Evolutionary conservation across 2,329 filamentous ascomycete genomes (phyloP), one percentile per base, ranked within the genome.

Genomic region (Tolypocladium paradoxum): DNA sequence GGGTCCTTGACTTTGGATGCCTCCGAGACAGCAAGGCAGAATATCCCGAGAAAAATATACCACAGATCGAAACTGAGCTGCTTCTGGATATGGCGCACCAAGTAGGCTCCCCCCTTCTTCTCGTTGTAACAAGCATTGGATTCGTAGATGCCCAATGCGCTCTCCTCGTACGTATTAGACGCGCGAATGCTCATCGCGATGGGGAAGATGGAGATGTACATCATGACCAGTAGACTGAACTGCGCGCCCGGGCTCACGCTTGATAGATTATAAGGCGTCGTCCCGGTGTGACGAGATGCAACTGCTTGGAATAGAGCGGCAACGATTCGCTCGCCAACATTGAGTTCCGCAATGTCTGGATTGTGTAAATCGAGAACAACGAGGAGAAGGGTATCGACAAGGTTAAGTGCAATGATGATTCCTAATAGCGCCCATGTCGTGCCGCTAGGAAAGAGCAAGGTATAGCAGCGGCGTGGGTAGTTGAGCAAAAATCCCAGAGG

Each of bases 191-290:
- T 79, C 51, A 84, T 81, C 16, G 79, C 79, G 34, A 83, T 77
- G 0, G 82, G 81, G 54, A 81, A 82, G 4, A 79, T 75, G 6
- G 76, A 76, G 48, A 84, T 82, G 64, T 83, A 84, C 81, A 85
- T 84, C 81, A 84, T 84, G 46, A 81, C 73, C 0, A 84, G 69
- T 54, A 82, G 77, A 35, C 80, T 74, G 36, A 83, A 73, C 54
- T 82, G 81, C 0, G 82, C 73, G 2, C 72, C 75, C 6, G 81
- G 77, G 37, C 75, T 78, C 2, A 82, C 69, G 1, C 62, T 63
- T 4, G 76, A 64, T 14, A 82, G 70, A 20, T 69, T 63, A 34
- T 82, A 81, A 60, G 67, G 78, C 67, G 70, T 73, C 65, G 60
- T 79, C 66, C 55, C 79, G 63, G 64, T 71, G 68, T 62, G 79